These are phyloP conservation scores for Yamadazyma sp. DNA, from an alignment of 1,139 yeast genomes.

Conservation along the genomic window DNA sequence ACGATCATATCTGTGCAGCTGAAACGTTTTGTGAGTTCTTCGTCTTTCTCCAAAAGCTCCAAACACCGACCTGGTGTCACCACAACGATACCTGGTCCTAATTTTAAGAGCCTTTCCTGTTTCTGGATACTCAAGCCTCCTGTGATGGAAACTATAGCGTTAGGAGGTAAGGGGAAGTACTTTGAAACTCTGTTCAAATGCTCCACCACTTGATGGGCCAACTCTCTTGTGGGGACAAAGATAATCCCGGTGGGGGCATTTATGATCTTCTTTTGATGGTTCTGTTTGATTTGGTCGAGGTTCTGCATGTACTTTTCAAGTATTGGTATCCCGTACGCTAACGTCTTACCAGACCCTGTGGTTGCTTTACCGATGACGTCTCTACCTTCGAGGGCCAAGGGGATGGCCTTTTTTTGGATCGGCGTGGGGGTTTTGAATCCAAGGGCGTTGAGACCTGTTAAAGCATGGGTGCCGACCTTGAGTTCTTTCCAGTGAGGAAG, in stretches of 20 bases:
- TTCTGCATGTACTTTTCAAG: constrained; percentile 57
- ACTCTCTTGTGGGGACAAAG: constrained; percentile 94
- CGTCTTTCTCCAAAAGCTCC: constrained; percentile 71
- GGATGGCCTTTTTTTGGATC: constrained; percentile 78
- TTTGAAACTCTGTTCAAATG: constrained; percentile 68
- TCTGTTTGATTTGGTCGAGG: constrained; percentile 21
- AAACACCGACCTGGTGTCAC: constrained; percentile 96
- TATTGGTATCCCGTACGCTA: constrained; percentile 95
- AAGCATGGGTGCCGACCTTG: constrained; percentile 46
- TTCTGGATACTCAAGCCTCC: constrained; percentile 95
- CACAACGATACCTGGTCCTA: constrained; percentile 80
- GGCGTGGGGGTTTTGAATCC: constrained; percentile 75
- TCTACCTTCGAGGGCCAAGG: constrained; percentile 66
- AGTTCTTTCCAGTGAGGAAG: constrained; percentile 61
- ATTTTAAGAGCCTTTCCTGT: constrained; percentile 74
- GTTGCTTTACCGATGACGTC: constrained; percentile 96
- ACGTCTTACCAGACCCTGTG: constrained; percentile 97
- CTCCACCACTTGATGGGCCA: constrained; percentile 89
- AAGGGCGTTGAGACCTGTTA: constrained; percentile 59
- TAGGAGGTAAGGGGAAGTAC: constrained; percentile 54
- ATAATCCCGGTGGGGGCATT: constrained; percentile 70
- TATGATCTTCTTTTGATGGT: constrained; percentile 22
- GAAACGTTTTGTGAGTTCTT: constrained; percentile 52
- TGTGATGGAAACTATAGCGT: constrained; percentile 75
- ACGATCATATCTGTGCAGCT: constrained; percentile 70